Conservation (phyloP, 1,284 basidiomycete genomes). For the Leccinum fuscescens region DNA sequence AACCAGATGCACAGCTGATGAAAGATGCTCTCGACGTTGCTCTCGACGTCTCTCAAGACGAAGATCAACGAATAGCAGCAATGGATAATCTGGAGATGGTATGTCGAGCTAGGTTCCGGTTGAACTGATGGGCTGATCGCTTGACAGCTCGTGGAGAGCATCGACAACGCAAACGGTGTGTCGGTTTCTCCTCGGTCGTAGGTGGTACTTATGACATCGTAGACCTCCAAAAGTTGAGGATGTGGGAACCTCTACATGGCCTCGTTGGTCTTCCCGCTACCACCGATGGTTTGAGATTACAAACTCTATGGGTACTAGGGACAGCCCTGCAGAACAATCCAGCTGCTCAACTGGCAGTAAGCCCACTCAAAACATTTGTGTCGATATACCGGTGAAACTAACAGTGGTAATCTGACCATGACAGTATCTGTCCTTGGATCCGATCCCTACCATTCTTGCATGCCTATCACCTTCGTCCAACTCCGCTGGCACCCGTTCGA, state of each 20-base stretch:
- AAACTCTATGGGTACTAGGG: conserved; percentile 89
- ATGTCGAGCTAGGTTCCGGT: conserved; percentile 16
- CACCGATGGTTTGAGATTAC: conserved; percentile 64
- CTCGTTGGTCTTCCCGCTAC: conserved; percentile 59
- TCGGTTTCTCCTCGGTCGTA: not conserved
- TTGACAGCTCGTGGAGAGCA: conserved; percentile 80
- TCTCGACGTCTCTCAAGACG: conserved; percentile 55
- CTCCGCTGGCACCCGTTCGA: conserved; percentile 62
- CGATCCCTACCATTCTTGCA: conserved; percentile 64
- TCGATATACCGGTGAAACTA: conserved; percentile 1
- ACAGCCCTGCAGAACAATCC: conserved; percentile 97
- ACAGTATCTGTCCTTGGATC: conserved; percentile 73
- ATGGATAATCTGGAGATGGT: conserved; percentile 97
- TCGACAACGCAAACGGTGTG: conserved; percentile 94
- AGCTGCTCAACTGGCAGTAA: conserved; percentile 80
- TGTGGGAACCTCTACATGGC: conserved; percentile 82
- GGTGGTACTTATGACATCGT: conserved; percentile 3
- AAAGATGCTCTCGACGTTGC: conserved; percentile 81
- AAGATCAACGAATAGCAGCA: conserved; percentile 73
- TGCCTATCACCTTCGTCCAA: conserved; percentile 56
- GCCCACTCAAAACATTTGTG: conserved; percentile 29
- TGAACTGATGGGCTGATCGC: not conserved
- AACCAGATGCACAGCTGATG: conserved; percentile 83
- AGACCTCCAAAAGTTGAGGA: conserved; percentile 82
- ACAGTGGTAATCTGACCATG: not conserved